Evolutionary conservation across 768 basidiomycete genomes (phyloP), one percentile per base, ranked within the genome.

Genomic region (Termitomyces bulborhizus): DNA sequence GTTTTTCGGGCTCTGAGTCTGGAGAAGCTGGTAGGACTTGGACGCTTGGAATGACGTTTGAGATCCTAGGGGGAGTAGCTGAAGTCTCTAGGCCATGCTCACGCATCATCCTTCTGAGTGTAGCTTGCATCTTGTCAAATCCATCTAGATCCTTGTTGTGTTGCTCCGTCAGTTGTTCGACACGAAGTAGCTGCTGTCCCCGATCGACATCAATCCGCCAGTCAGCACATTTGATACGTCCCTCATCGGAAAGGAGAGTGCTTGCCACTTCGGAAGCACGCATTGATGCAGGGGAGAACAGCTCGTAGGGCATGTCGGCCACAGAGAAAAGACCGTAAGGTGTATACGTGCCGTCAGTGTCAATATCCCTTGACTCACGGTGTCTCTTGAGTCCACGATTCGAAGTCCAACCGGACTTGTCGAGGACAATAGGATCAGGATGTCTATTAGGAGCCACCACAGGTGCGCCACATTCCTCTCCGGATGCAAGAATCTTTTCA

Each of bases 211-310:
- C 7, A 12, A 1, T 29, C 3, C 46, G 46, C 51, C 51, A 57
- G 24, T 57, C 56, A 6, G 51, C 37, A 5, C 56, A 52, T 29
- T 41, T 37, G 24, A 57, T 34, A 6, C 51, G 51, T 2, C 26
- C 51, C 15, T 52, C 37, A 12, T 45, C n/a, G 21, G 50, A 31
- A 31, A 52, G 43, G 27, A 57, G 46, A 27, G 50, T 15, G 21
- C 51, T 49, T 9, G 53, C 52, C 31, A 57, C 34, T n/a, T 57
- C 57, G 1, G 53, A 53, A 21, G 47, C 24, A 24, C 32, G 24
- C 53, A 54, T 54, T 8, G 52, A 57, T 16, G 44, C 56, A 24
- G 46, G 46, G 12, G 51, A 57, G 29, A 57, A 57, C 3, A 57
- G 27, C 34, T 55, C 48, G 11, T 55, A 55, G 13, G 54, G 54